These are phyloP conservation scores for Talaromyces sp. DNA, from an alignment of 2,329 filamentous ascomycete species.

Conservation along the genomic window DNA sequence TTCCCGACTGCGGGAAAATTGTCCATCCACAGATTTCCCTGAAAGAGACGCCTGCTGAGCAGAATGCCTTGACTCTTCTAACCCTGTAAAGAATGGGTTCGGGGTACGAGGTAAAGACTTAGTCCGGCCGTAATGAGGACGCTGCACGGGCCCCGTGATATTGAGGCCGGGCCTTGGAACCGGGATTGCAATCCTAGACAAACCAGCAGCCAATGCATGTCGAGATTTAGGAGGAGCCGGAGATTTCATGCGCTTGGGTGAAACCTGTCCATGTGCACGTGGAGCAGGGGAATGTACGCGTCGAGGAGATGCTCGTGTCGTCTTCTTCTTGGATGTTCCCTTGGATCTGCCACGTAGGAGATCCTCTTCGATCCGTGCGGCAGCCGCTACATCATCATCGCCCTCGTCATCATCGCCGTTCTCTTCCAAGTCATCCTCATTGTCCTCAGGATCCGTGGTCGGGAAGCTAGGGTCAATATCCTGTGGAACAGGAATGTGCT, in stretches of 20 bases:
- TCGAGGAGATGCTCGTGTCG: constrained; percentile 56
- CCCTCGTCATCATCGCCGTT: constrained; percentile 50
- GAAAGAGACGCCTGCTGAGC: constrained; percentile 26
- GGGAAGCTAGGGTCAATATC: constrained; percentile 98
- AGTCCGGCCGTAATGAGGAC: constrained; percentile 67
- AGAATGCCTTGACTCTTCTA: constrained; percentile 27
- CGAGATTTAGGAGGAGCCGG: constrained; percentile 62
- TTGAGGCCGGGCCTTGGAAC: constrained; percentile 47
- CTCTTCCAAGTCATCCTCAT: constrained; percentile 65
- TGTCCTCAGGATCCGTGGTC: constrained; percentile 83
- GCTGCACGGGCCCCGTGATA: constrained; percentile 52
- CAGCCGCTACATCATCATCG: constrained; percentile 55
- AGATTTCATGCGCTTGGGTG: constrained; percentile 65
- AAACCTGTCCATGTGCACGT: constrained; percentile 57
- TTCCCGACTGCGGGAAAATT: constrained; percentile 40
- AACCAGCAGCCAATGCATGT: constrained; percentile 43
- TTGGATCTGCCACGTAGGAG: constrained; percentile 35
- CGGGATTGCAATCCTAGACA: constrained; percentile 35
- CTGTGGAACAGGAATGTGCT: constrained; percentile 79
- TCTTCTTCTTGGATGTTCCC: constrained; percentile 49
- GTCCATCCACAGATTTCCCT: constrained; percentile 33
- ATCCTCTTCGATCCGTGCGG: constrained; percentile 16
- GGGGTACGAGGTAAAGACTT: constrained; percentile 81
- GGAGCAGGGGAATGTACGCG: constrained; percentile 52
- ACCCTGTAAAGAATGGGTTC: constrained; percentile 57